Evolutionary conservation across 768 basidiomycete species (phyloP).

Genomic region (Agrocybe pediades): DNA sequence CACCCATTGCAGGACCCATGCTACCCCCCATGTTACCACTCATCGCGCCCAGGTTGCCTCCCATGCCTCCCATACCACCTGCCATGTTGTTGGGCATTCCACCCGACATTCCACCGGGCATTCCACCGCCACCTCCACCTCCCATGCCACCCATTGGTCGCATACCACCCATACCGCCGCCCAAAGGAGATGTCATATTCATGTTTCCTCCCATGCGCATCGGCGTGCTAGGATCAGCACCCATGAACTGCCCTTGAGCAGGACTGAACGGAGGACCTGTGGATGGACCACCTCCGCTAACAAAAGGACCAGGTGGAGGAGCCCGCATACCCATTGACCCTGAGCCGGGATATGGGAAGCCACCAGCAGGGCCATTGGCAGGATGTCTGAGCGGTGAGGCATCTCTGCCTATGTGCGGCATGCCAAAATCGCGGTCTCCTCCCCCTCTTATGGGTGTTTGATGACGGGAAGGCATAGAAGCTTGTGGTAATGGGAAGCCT

Average conservation of each 20-base stretch:
- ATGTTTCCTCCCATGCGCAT: slow-evolving; percentile 33
- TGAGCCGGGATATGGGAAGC: slow-evolving; percentile 34
- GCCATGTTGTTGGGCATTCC: slow-evolving; percentile 14
- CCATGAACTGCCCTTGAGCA: slow-evolving; percentile 20
- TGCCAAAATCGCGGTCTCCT: slow-evolving; percentile 5
- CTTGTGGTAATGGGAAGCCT: slow-evolving; percentile 9
- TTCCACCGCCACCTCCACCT: slow-evolving; percentile 17
- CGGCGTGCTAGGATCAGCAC: slow-evolving; percentile 29
- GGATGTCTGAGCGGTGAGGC: slow-evolving; percentile 1
- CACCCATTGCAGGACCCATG: slow-evolving; percentile 1
- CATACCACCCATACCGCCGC: slow-evolving; percentile 23
- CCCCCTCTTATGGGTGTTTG: slow-evolving; percentile 30
- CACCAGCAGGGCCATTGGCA: background rate
- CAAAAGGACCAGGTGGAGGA: slow-evolving; percentile 27
- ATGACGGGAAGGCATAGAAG: slow-evolving; percentile 24
- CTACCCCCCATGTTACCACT: slow-evolving; percentile 12
- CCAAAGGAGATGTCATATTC: slow-evolving; percentile 20
- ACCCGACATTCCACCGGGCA: slow-evolving; percentile 16
- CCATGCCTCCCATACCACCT: slow-evolving; percentile 16
- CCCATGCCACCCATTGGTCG: slow-evolving; percentile 21
- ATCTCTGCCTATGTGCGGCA: background rate
- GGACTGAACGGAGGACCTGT: slow-evolving; percentile 27
- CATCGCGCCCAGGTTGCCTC: slow-evolving; percentile 17
- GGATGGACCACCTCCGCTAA: slow-evolving; percentile 23
- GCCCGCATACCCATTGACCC: slow-evolving; percentile 26